A percentile compares a stretch with the other conserved stretches of the same genome.
phyloP scores from a whole-genome alignment of 2,329 filamentous ascomycete genomes.

The Fusarium albosuccineum region DNA sequence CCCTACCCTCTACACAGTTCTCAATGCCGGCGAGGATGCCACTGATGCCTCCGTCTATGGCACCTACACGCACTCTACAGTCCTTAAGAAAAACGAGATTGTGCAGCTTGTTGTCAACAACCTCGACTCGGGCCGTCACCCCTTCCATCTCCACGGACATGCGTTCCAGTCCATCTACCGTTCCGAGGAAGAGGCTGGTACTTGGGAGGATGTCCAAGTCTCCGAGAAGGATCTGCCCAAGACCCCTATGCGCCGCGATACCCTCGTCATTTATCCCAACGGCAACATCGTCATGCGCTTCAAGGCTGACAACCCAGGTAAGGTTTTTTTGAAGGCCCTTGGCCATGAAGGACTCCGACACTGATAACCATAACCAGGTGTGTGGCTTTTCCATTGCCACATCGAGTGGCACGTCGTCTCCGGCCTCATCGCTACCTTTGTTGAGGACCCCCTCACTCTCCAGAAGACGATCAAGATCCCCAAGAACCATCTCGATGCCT shows the following conservation, averaged over 20 bases:
- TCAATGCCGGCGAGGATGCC: constrained; percentile 72
- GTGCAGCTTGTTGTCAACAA: constrained; percentile 84
- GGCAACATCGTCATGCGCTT: constrained; percentile 79
- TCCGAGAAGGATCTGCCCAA: constrained; percentile 62
- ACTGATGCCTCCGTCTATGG: constrained; percentile 74
- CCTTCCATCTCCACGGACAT: constrained; percentile 84
- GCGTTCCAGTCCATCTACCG: constrained; percentile 77
- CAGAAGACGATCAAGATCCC: constrained; percentile 74
- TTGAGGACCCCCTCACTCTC: constrained; percentile 73
- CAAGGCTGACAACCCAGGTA: constrained; percentile 74
- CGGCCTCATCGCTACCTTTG: constrained; percentile 73
- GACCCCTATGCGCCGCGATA: constrained; percentile 77
- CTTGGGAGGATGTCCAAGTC: constrained; percentile 60
- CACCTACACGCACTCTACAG: constrained; percentile 72
- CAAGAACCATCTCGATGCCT: constrained; percentile 68
- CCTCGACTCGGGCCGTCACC: constrained; percentile 77
- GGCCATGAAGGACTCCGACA: background rate
- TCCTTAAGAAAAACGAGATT: constrained; percentile 75
- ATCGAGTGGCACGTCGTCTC: constrained; percentile 81
- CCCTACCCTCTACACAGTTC: constrained; percentile 81
- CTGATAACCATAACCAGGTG: constrained; percentile 50
- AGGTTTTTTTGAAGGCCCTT: constrained; percentile 24
- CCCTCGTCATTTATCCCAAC: constrained; percentile 72
- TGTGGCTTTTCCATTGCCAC: constrained; percentile 85
- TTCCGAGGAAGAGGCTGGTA: constrained; percentile 68